Percentiles rank a stretch among this genome's conserved stretches.
Evolutionary conservation across 1,284 basidiomycete species (phyloP).

Genomic region (Boletus chippewaensis): DNA sequence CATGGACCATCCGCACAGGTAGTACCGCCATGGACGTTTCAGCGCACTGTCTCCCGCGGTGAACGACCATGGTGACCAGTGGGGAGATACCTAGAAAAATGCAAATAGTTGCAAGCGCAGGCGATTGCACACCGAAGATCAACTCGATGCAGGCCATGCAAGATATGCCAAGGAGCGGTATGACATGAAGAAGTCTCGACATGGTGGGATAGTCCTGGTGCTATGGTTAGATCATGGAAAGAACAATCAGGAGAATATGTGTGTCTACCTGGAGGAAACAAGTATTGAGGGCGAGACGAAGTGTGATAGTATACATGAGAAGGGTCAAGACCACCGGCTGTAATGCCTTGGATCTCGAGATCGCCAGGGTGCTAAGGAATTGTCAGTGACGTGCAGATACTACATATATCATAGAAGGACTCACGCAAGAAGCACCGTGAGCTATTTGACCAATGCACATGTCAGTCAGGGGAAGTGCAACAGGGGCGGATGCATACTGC

Average conservation of each 20-base stretch:
- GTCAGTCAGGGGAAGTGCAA: no score
- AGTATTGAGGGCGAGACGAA: conserved; percentile 19
- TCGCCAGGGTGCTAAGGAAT: conserved; percentile 18
- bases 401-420: conserved; percentile 2
- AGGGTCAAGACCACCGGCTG: conserved; percentile 22
- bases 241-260: not conserved
- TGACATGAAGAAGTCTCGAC: conserved; percentile 20
- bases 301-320: conserved; percentile 29
- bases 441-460: conserved; percentile 10
- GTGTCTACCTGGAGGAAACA: conserved; percentile 19
- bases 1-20: not conserved
- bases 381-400: not conserved
- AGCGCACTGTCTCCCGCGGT: not conserved
- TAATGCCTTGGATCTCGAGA: conserved; percentile 14
- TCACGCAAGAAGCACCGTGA: conserved; percentile 25
- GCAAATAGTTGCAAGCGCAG: conserved; percentile 13
- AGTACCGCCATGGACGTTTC: not conserved
- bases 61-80: conserved; percentile 9
- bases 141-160: conserved; percentile 20
- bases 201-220: conserved; percentile 3
- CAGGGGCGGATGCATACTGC: no score
- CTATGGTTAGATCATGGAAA: not conserved
- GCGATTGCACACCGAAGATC: conserved; percentile 17
- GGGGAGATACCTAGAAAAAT: conserved; percentile 22
- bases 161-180: conserved; percentile 27